phyloP scores from a whole-genome alignment of 2,329 filamentous ascomycete genomes.

The Sarocladiaceae sp. region DNA sequence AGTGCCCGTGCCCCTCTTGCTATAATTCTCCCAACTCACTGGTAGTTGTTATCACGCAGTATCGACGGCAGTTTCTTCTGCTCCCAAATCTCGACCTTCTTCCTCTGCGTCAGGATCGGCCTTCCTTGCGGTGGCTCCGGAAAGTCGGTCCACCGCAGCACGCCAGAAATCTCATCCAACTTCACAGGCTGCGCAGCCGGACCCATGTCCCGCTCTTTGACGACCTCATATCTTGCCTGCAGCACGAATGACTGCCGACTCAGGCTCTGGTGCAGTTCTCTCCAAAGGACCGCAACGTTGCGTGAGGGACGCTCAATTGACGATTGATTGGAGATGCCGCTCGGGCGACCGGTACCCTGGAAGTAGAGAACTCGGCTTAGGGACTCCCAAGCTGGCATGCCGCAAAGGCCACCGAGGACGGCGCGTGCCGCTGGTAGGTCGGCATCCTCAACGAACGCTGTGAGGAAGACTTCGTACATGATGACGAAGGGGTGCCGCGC shows the following conservation, averaged over 20 bases:
- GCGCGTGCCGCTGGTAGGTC: slow-evolving; percentile 44
- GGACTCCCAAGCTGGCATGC: slow-evolving; percentile 45
- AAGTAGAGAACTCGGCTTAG: slow-evolving; percentile 48
- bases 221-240: slow-evolving; percentile 48
- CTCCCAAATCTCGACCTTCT: slow-evolving; percentile 50
- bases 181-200: slow-evolving; percentile 24
- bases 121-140: slow-evolving; percentile 48
- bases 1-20: background rate
- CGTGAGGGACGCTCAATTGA: slow-evolving; percentile 32
- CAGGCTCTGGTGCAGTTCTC: slow-evolving; percentile 48
- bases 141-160: slow-evolving; percentile 53
- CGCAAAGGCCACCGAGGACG: slow-evolving; percentile 51
- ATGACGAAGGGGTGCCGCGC: slow-evolving; percentile 8
- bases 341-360: slow-evolving; percentile 31
- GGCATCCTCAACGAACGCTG: slow-evolving; percentile 42
- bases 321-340: slow-evolving; percentile 36
- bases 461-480: slow-evolving; percentile 57
- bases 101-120: slow-evolving; percentile 44
- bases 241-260: slow-evolving; percentile 51
- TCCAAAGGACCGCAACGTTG: slow-evolving; percentile 39
- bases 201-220: slow-evolving; percentile 41
- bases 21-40: no score
- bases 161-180: slow-evolving; percentile 37
- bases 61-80: slow-evolving; percentile 41
- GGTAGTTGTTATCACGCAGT: slow-evolving; percentile 46